These are phyloP conservation scores for Zygnema cylindricum DNA, from an alignment of 139 green algal genomes.

Conservation along the genomic window DNA sequence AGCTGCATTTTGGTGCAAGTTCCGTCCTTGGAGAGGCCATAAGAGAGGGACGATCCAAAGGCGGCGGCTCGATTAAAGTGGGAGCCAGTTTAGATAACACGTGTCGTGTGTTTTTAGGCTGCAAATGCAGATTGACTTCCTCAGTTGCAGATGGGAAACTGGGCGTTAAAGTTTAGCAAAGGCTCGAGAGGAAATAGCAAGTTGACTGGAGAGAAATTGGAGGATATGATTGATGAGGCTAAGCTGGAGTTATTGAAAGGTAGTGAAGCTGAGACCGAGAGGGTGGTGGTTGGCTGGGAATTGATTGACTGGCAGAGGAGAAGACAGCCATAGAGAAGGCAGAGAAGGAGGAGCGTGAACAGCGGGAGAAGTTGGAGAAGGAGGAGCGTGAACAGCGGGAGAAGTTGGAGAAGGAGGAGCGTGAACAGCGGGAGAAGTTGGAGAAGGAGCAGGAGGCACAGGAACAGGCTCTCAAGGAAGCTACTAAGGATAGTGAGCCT, in stretches of 20 bases:
- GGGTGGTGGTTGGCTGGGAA: neutral
- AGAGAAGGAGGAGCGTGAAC: conserved; percentile 16
- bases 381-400: neutral
- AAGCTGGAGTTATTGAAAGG: neutral
- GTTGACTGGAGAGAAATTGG: too few species aligned
- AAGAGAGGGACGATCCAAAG: neutral
- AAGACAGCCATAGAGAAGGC: conserved; percentile 21
- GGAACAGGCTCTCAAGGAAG: neutral
- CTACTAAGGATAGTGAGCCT: neutral
- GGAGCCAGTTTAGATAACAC: neutral
- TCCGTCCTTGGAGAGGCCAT: neutral
- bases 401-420: too few species aligned
- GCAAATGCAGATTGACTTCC: too few species aligned
- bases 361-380: conserved; percentile 4
- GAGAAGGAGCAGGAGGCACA: neutral
- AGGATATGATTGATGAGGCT: neutral
- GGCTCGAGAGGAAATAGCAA: too few species aligned
- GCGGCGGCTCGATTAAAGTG: neutral
- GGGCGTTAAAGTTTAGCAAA: too few species aligned
- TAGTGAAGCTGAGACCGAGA: neutral
- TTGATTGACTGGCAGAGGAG: conserved; percentile 4
- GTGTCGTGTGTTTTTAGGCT: too few species aligned
- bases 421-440: conserved; percentile 10
- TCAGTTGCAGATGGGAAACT: too few species aligned
- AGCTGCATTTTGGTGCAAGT: neutral